A percentile compares a stretch with the other conserved stretches of the same genome.
phyloP scores from a whole-genome alignment of 305 asterid genomes.

The Rubia tinctorum region DNA sequence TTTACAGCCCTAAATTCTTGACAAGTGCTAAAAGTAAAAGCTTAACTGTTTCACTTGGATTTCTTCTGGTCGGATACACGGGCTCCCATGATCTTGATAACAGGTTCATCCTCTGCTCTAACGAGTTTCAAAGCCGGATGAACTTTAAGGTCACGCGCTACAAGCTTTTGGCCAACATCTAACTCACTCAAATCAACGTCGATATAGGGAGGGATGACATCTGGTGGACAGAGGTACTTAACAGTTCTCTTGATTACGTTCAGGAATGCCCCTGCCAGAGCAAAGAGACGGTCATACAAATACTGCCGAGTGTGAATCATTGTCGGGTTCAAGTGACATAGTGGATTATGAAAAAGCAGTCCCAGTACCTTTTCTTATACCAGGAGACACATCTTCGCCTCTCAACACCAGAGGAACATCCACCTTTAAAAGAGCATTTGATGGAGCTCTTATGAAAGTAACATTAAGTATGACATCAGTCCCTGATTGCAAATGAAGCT shows the following conservation, averaged over 20 bases:
- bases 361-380: conserved; percentile 73
- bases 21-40: conserved; percentile 1
- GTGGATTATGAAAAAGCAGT: conserved; percentile 4
- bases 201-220: conserved; percentile 78
- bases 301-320: neutral
- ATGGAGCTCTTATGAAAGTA: conserved; percentile 89
- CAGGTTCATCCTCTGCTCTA: conserved; percentile 34
- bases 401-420: conserved; percentile 77
- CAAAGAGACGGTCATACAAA: neutral
- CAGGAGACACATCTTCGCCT: conserved; percentile 93
- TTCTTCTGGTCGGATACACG: conserved; percentile 52
- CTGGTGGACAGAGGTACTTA: conserved; percentile 80
- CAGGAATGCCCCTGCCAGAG: conserved; percentile 60
- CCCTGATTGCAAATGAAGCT: conserved; percentile 90
- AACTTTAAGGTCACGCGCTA: conserved; percentile 70
- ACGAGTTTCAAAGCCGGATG: conserved; percentile 86
- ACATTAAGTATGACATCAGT: conserved; percentile 79
- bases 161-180: conserved; percentile 77
- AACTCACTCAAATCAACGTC: conserved; percentile 86
- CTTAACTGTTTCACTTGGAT: conserved; percentile 32
- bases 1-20: neutral
- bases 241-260: conserved; percentile 82
- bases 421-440: conserved; percentile 78
- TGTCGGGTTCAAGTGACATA: neutral
- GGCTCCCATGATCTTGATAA: conserved; percentile 44